Base-by-base conservation (phyloP, 2,329 filamentous ascomycete species). In the Fusarium caatingaense region DNA sequence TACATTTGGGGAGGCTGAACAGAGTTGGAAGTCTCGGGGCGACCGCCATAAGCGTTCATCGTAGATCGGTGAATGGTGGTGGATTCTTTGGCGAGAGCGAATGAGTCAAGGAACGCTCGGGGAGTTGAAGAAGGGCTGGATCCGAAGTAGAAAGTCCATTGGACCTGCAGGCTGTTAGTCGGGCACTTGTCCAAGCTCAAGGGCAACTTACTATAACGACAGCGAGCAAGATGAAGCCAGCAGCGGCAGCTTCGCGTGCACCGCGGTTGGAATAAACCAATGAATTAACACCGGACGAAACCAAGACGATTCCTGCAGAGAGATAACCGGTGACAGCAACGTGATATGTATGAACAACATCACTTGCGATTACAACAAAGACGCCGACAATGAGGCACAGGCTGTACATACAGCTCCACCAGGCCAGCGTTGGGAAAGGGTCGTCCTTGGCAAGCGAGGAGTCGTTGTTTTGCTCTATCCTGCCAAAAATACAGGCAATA, bases 121-220 rank as follows among this genome's bases (percentile, higher is more conserved):
- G 94, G 93, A 57, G 91, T 88, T 18, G 94, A 93, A 44, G 93
- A 92, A 2, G 95, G 94, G 20, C 94, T 92, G 4, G 95, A 97
- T 76, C 96, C 96, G 77, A 98, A 99, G 85, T 98, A 98, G 82
- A 98, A 97, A 74, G 98, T 97, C 96, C 96, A 99, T 64, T 98
- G 89, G 74, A 97, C 93, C 94, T 98, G 28, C 60, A 30, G 16
- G 15, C 10, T 28, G 47, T 77, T 50, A 76, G 66, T 47, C 25
- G 32, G 27, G 45, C 18, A 50, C 23, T 23, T 21, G 8, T 3
- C 59, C 11, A 16, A 28, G 12, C 23, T 30, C 6, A 50, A 21
- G 48, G n/a, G 8, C 16, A 44, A 85, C 93, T 77, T 88, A 98
- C 94, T 73, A 92, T 89, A 58, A 98, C 90, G 89, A 98, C 98